A percentile compares a stretch with the other conserved stretches of the same genome.
Evolutionary conservation across 176 grass and related monocot species (phyloP).

Genomic region (Oryza nivara): DNA sequence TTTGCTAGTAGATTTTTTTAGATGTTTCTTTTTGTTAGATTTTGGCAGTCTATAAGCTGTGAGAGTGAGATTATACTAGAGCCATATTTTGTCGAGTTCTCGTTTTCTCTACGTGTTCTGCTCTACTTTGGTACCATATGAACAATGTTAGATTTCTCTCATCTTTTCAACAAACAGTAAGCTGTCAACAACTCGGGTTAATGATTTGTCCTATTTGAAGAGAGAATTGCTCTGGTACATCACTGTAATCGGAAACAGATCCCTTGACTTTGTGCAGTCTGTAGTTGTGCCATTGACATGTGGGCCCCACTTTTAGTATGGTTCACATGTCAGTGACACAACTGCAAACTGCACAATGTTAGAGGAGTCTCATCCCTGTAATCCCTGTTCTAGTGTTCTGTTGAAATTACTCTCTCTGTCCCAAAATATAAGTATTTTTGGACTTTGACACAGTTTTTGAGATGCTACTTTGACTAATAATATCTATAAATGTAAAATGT

Average conservation of each 20-base stretch:
- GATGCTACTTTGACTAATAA: no score
- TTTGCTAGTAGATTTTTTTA: not conserved
- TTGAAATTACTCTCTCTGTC: not conserved
- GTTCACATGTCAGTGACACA: no score
- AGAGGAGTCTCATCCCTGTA: not conserved
- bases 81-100: no score
- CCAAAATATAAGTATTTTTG: no score
- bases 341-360: no score
- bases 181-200: not conserved
- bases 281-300: no score
- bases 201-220: not conserved
- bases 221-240: not conserved
- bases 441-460: no score
- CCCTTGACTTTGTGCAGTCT: no score
- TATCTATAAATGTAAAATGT: no score
- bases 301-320: no score
- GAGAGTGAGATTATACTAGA: not conserved
- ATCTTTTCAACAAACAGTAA: not conserved
- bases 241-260: not conserved
- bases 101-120: no score
- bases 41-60: not conserved
- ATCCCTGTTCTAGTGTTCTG: not conserved
- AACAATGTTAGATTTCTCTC: slow-evolving; percentile 11
- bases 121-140: not conserved
- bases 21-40: not conserved